Evolutionary conservation across 768 basidiomycete species (phyloP), one percentile per base, ranked within the genome.

Genomic region (Mycena maculata): DNA sequence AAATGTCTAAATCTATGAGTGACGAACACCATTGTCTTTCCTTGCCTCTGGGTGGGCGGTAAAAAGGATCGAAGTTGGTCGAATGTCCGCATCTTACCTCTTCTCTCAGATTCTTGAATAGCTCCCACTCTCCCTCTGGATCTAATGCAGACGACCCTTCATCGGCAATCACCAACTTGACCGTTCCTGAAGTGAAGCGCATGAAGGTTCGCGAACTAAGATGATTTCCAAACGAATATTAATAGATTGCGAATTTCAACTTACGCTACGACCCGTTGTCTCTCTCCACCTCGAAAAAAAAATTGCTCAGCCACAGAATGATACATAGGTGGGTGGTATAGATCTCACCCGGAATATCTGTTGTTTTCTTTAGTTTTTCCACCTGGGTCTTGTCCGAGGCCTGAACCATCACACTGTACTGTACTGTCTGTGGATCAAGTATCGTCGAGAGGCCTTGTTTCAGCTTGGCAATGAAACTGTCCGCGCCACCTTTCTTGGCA

Each of bases 401-500:
- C 4, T 67, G 23, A 5, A 70, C 38, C 33, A 65, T 33, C 28
- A 49, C 15, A 4, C 36, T 48, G 23, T 69, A 74, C 42, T 64
- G 55, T 7, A 47, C 38, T 3, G 41, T 52, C 18, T 50, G 44
- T 23, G 67, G 68, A 30, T 72, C 73, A 0, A 75, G 68, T 16
- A 71, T 47, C 2, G 72, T 71, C 38, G 68, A 57, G 38, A 60
- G 54, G 0, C 68, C 72, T 9, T 70, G 47, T 15, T 58, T 61
- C 20, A 73, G 44, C 45, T 72, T 72, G 2, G 59, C 55, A 44
- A 74, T 18, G 55, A 70, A 69, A 23, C 42, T 60, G 9, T 64
- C 38, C 12, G 79, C 73, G 27, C 79, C 77, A 1, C 77, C 79
- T 50, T 70, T 66, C 61, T 73, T 59, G 1, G 79, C 80, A 2